These are phyloP conservation scores for Schizopora paradoxa DNA, from an alignment of 1,284 basidiomycete genomes.

Conservation along the genomic window DNA sequence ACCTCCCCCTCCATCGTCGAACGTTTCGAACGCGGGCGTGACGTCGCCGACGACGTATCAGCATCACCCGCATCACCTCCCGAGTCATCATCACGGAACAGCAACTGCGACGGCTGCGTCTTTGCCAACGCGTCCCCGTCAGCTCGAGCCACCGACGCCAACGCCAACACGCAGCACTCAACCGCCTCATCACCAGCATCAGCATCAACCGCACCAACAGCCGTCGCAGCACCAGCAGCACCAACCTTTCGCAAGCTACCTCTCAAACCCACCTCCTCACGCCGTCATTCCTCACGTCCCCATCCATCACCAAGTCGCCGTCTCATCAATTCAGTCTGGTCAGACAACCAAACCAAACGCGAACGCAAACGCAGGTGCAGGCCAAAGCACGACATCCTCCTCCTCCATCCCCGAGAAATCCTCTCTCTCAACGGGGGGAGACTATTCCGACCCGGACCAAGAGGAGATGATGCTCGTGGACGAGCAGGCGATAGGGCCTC, in stretches of 20 bases:
- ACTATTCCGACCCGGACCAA: conserved; percentile 37
- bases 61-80: conserved; percentile 17
- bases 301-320: background rate
- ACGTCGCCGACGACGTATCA: conserved; percentile 18
- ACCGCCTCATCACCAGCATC: conserved; percentile 21
- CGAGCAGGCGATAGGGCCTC: conserved; percentile 47
- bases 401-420: background rate
- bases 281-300: conserved; percentile 1
- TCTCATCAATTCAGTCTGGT: background rate
- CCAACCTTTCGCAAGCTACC: too few relatives aligned
- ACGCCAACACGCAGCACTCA: conserved; percentile 26
- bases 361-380: background rate
- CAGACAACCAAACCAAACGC: background rate
- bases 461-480: conserved; percentile 35
- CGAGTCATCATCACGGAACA: conserved; percentile 9
- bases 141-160: conserved; percentile 9
- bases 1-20: conserved; percentile 26
- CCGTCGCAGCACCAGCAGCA: too few relatives aligned
- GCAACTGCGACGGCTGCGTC: conserved; percentile 7
- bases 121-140: too few relatives aligned
- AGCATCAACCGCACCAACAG: conserved; percentile 25
- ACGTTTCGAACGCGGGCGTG: conserved; percentile 17
- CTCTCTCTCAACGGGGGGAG: conserved; percentile 23
- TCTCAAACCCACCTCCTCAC: background rate
- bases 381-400: background rate